Percentiles rank a stretch among this genome's conserved stretches.
phyloP scores from a whole-genome alignment of 768 basidiomycete species.

The Gymnopilus dilepis region DNA sequence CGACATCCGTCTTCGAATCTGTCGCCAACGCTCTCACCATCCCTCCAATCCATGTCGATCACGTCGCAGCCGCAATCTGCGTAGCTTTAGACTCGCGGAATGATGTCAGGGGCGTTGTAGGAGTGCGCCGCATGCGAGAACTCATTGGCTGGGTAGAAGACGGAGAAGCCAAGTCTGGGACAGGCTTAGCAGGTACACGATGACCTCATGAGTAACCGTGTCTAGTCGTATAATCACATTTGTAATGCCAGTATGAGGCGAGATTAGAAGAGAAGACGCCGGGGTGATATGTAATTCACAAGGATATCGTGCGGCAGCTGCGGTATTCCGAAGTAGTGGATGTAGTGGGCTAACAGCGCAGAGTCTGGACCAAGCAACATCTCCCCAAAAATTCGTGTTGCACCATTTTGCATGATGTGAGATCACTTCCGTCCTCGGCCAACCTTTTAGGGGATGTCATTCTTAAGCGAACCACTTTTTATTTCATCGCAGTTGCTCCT shows the following conservation, averaged over 20 bases:
- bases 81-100: constrained; percentile 57
- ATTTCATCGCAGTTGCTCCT: constrained; percentile 16
- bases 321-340: constrained; percentile 1
- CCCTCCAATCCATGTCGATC: constrained; percentile 94
- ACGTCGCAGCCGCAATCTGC: constrained; percentile 86
- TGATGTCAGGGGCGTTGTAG: constrained; percentile 67
- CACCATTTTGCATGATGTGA: constrained; percentile 9
- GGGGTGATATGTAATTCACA: constrained; percentile 12
- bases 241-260: background rate
- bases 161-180: constrained; percentile 17
- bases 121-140: constrained; percentile 74
- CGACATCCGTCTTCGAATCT: constrained; percentile 54
- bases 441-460: constrained; percentile 10
- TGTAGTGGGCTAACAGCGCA: background rate
- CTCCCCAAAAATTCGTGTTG: constrained; percentile 8
- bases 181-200: constrained; percentile 4
- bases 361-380: constrained; percentile 9
- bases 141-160: constrained; percentile 67
- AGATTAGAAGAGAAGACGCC: too few species aligned
- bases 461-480: constrained; percentile 16
- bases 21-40: constrained; percentile 82
- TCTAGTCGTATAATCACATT: background rate
- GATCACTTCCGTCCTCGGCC: constrained; percentile 4
- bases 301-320: constrained; percentile 1
- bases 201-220: background rate